Evolutionary conservation across 495 filamentous ascomycete genomes (phyloP).

Genomic region (Hyaloscypha variabilis): DNA sequence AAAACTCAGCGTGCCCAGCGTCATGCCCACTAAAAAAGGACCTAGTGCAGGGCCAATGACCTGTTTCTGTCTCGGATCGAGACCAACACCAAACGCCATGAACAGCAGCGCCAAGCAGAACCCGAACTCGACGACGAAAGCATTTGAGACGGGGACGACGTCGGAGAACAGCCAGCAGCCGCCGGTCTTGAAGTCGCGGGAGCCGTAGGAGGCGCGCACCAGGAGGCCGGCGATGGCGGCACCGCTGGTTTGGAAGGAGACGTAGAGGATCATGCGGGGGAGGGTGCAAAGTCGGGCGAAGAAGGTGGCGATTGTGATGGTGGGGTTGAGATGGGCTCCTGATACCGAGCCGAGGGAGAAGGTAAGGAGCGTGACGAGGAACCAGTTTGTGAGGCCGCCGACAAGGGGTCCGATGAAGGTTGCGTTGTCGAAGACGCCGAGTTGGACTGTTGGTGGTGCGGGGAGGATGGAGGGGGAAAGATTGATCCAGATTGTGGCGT

Average conservation of each 20-base stretch:
- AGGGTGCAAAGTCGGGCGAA: constrained; percentile 46
- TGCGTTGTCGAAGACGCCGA: constrained; percentile 16
- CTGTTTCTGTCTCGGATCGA: constrained; percentile 49
- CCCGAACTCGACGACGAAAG: constrained; percentile 46
- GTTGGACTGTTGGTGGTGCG: constrained; percentile 3
- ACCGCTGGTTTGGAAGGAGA: constrained; percentile 42
- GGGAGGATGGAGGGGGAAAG: constrained; percentile 13
- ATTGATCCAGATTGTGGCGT: constrained; percentile 18
- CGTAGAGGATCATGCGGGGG: constrained; percentile 46
- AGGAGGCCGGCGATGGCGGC: constrained; percentile 43
- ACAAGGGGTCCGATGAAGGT: constrained; percentile 27
- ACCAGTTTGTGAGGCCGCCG: constrained; percentile 38
- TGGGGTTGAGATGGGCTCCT: constrained; percentile 49
- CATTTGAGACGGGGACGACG: constrained; percentile 28
- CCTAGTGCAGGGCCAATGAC: constrained; percentile 45
- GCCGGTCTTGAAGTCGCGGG: constrained; percentile 21
- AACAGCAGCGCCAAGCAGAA: constrained; percentile 40
- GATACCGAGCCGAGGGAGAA: constrained; percentile 43
- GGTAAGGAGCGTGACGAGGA: constrained; percentile 47
- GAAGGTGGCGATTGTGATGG: constrained; percentile 51
- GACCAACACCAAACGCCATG: constrained; percentile 41
- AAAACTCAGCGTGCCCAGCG: constrained; percentile 43
- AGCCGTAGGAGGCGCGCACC: constrained; percentile 31
- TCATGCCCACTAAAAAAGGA: constrained; percentile 48
- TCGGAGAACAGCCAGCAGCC: constrained; percentile 18